Evolutionary conservation across 2,329 filamentous ascomycete genomes (phyloP).

Genomic region (Coniochaeta prunicola): DNA sequence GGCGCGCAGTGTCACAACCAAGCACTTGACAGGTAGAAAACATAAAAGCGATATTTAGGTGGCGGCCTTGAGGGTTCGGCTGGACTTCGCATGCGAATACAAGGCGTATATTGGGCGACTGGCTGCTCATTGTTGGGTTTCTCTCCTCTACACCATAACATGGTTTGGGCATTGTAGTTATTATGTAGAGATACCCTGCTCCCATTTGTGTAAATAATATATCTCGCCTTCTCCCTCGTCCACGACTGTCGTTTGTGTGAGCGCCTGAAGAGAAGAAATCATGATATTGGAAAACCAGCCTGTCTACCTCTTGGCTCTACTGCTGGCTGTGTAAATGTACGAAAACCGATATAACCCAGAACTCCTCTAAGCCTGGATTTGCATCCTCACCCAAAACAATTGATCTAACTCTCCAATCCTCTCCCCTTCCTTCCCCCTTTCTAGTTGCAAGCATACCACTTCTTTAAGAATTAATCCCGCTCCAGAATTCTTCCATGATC

Average conservation of each 20-base stretch:
- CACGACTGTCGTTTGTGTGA: background rate
- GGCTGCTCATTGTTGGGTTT: background rate
- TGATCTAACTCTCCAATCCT: background rate
- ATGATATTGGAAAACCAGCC: background rate
- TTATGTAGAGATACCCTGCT: background rate
- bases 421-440: too few species aligned
- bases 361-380: background rate
- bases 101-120: background rate
- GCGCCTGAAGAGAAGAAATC: background rate
- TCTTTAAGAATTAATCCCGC: background rate
- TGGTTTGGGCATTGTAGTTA: background rate
- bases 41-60: background rate
- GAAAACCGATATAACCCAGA: background rate
- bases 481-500: constrained; percentile 22
- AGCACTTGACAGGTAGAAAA: constrained; percentile 40
- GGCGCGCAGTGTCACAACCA: constrained; percentile 47
- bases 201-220: background rate
- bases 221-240: background rate
- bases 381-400: background rate
- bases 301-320: background rate
- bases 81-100: background rate
- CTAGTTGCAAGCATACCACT: too few species aligned
- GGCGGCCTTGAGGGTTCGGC: background rate
- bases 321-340: background rate
- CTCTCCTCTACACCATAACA: background rate